Evolutionary conservation across 768 basidiomycete genomes (phyloP).

Genomic region (Leccinum sublutescens): DNA sequence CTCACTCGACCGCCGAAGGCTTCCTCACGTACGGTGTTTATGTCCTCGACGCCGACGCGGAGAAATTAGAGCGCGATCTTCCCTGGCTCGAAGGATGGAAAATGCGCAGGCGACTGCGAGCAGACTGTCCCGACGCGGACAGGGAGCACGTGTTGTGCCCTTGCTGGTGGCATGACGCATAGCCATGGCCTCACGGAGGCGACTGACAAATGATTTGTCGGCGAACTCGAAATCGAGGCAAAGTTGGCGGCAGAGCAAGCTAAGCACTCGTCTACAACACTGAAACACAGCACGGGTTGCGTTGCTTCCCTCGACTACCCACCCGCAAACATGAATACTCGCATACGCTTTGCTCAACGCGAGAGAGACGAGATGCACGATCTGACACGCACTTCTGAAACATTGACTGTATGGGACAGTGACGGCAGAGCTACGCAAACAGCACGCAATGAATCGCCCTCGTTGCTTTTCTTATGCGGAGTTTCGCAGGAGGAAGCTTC

Average conservation of each 20-base stretch:
- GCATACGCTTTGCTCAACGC: slow-evolving; percentile 60
- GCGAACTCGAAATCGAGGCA: slow-evolving; percentile 25
- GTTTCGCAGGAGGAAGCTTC: slow-evolving; percentile 18
- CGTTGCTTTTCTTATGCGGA: background rate
- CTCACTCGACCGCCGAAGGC: slow-evolving; percentile 23
- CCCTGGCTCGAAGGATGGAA: slow-evolving; percentile 30
- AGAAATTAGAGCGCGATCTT: slow-evolving; percentile 24
- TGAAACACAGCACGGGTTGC: background rate
- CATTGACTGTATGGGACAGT: slow-evolving; percentile 47
- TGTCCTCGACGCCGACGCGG: slow-evolving; percentile 29
- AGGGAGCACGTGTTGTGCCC: background rate
- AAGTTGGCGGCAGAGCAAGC: slow-evolving; percentile 8
- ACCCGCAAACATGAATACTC: slow-evolving; percentile 8
- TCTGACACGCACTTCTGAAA: slow-evolving; percentile 79
- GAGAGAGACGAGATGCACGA: slow-evolving; percentile 91
- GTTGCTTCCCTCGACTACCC: background rate
- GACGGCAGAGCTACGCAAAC: slow-evolving; percentile 12
- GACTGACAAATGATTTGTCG: slow-evolving; percentile 28
- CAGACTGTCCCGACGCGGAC: background rate
- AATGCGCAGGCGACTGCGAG: slow-evolving; percentile 24
- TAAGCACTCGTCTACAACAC: background rate
- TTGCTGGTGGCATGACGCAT: slow-evolving; percentile 4
- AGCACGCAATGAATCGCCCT: slow-evolving; percentile 6
- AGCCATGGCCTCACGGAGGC: slow-evolving; percentile 31
- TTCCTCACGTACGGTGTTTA: slow-evolving; percentile 33